Conservation (phyloP, 1,284 basidiomycete genomes). For the Sporisorium scitamineum region DNA sequence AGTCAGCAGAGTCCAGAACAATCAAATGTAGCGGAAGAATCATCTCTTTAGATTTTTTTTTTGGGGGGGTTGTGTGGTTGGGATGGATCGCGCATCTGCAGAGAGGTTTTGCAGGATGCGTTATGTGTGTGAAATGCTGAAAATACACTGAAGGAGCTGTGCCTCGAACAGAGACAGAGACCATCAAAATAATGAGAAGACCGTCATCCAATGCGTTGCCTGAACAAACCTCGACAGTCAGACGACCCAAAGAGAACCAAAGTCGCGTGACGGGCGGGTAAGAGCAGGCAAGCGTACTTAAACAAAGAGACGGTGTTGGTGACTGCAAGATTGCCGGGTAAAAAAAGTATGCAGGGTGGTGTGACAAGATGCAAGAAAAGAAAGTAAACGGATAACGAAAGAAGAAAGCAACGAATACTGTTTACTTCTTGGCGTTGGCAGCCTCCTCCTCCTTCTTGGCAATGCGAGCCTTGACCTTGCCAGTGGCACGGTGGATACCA, state of each 20-base stretch:
- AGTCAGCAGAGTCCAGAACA: background rate
- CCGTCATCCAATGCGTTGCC: slow-evolving; percentile 9
- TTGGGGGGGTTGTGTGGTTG: slow-evolving; percentile 19
- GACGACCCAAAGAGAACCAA: slow-evolving; percentile 13
- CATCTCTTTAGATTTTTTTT: slow-evolving; percentile 50
- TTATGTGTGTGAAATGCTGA: slow-evolving; percentile 32
- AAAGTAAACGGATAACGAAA: background rate
- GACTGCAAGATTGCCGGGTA: background rate
- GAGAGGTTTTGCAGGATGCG: background rate
- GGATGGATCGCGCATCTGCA: slow-evolving; percentile 6
- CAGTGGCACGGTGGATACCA: slow-evolving; percentile 85
- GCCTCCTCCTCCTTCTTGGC: slow-evolving; percentile 86
- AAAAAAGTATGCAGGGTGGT: slow-evolving; percentile 10
- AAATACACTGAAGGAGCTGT: slow-evolving; percentile 29
- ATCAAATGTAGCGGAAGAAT: slow-evolving; percentile 14
- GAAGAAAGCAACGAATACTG: background rate
- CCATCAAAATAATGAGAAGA: background rate
- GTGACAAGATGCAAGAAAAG: slow-evolving; percentile 13
- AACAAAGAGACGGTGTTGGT: slow-evolving; percentile 1
- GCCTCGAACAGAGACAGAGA: background rate
- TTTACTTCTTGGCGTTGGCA: slow-evolving; percentile 90
- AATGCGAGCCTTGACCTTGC: slow-evolving; percentile 80
- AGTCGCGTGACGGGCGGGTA: background rate
- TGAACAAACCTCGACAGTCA: background rate
- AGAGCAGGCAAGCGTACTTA: background rate